A percentile compares a stretch with the other conserved stretches of the same genome.
These are phyloP conservation scores for Amphibolis antarctica DNA, from an alignment of 106 monocot species.

Conservation along the genomic window DNA sequence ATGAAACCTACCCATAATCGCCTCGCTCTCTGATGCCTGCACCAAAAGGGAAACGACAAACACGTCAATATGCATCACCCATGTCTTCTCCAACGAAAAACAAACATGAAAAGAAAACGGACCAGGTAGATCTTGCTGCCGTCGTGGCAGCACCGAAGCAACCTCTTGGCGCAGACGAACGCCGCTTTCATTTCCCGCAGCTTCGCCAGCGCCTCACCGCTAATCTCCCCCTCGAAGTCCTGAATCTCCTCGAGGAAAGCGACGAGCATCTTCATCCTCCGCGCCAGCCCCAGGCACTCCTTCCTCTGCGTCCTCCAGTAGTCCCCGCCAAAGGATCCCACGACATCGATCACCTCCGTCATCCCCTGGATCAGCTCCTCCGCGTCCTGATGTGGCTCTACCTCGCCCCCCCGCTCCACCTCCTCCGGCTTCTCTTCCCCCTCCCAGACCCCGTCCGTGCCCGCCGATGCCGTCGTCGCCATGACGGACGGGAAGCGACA, in stretches of 20 bases:
- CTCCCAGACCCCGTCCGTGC: no score
- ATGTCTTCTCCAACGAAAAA: neutral
- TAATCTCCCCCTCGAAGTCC: conserved; percentile 14
- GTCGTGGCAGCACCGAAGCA: conserved; percentile 31
- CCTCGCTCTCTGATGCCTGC: conserved; percentile 33
- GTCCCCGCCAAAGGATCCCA: conserved; percentile 15
- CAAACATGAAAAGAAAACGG: neutral
- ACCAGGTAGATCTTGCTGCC: conserved; percentile 53
- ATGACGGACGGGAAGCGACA: no score
- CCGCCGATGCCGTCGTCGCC: no score
- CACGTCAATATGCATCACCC: neutral
- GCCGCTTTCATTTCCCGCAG: conserved; percentile 6
- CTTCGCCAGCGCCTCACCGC: conserved; percentile 6
- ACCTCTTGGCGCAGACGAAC: conserved; percentile 21
- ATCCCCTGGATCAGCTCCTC: conserved; percentile 21
- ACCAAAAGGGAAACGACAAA: neutral
- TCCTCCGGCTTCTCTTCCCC: no score
- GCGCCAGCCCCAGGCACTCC: conserved; percentile 25
- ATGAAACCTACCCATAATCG: conserved; percentile 22
- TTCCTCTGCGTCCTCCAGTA: conserved; percentile 27
- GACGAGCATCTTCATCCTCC: conserved; percentile 27
- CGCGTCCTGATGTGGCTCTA: conserved; percentile 3
- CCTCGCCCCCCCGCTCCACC: no score
- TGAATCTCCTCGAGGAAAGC: conserved; percentile 31
- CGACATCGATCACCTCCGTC: conserved; percentile 6